A percentile compares a stretch with the other conserved stretches of the same genome.
phyloP scores from a whole-genome alignment of 805 yeast species.

The Candida jianshihensis region DNA sequence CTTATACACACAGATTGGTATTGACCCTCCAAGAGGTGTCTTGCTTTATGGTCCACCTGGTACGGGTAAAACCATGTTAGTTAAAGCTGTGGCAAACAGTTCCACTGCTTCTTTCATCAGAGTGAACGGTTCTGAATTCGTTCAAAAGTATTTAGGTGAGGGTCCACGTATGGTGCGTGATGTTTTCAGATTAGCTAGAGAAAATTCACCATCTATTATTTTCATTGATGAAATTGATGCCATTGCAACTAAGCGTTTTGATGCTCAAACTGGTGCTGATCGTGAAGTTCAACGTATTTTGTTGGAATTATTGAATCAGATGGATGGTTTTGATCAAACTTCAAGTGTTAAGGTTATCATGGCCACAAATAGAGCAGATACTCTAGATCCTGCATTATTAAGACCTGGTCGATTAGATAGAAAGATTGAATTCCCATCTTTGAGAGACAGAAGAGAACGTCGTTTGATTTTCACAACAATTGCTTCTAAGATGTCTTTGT shows the following conservation, averaged over 20 bases:
- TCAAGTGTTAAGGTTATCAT: constrained; percentile 94
- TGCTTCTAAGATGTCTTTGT: constrained; percentile 94
- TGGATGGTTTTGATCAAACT: constrained; percentile 98
- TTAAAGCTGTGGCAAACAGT: constrained; percentile 96
- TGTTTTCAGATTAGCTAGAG: constrained; percentile 94
- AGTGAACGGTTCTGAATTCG: constrained; percentile 97
- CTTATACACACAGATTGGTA: constrained; percentile 93
- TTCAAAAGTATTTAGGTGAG: constrained; percentile 96
- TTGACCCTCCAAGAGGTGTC: constrained; percentile 98
- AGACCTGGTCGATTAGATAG: constrained; percentile 99
- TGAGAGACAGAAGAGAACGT: constrained; percentile 96
- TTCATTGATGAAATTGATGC: constrained; percentile 99
- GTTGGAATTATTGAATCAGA: constrained; percentile 91
- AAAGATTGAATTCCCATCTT: constrained; percentile 93
- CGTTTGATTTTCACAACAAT: constrained; percentile 92
- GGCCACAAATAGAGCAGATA: constrained; percentile 99
- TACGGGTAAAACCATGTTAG: constrained; percentile 98
- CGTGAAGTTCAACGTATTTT: constrained; percentile 98
- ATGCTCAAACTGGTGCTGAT: constrained; percentile 99
- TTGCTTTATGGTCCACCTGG: constrained; percentile 99
- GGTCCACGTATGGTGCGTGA: constrained; percentile 99
- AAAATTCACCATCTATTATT: constrained; percentile 93
- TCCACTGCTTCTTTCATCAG: constrained; percentile 94
- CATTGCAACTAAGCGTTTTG: constrained; percentile 97
- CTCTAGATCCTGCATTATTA: constrained; percentile 94